Conservation (phyloP, 352 stramenopile genomes). For the Pilasporangium apinafurcum region DNA sequence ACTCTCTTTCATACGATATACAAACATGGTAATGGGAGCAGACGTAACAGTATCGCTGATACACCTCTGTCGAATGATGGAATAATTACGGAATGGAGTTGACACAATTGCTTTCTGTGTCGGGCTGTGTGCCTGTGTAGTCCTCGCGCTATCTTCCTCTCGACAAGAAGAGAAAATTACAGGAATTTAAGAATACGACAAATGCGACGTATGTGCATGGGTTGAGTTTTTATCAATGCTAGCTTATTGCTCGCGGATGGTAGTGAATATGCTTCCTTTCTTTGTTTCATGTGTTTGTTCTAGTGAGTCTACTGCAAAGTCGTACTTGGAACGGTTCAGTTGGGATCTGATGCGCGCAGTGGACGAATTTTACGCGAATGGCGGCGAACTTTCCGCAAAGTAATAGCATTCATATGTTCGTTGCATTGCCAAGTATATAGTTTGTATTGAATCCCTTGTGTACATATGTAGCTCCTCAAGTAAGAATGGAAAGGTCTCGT, state of each 20-base stretch:
- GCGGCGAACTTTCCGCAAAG: conserved; percentile 19
- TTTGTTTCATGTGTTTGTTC: background rate
- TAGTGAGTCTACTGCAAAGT: conserved; percentile 62
- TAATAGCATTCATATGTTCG: conserved; percentile 12
- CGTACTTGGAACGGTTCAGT: conserved; percentile 73
- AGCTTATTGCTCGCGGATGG: background rate
- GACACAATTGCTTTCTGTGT: background rate
- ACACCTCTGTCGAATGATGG: no score
- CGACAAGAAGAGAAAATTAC: conserved; percentile 71
- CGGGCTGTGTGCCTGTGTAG: conserved; percentile 5
- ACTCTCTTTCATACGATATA: no score
- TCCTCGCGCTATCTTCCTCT: conserved; percentile 34
- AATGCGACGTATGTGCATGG: conserved; percentile 45
- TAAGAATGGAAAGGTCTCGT: background rate
- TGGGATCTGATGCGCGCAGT: conserved; percentile 76
- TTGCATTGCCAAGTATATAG: background rate
- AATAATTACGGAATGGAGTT: no score
- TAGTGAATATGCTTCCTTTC: background rate
- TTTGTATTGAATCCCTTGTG: background rate
- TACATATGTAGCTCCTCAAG: background rate
- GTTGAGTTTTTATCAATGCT: background rate
- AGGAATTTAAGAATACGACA: conserved; percentile 69
- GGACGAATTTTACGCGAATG: conserved; percentile 72
- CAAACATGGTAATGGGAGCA: no score
- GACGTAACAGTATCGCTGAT: no score